Evolutionary conservation across 768 basidiomycete species (phyloP), one percentile per base, ranked within the genome.

Genomic region (Suillus paluster): DNA sequence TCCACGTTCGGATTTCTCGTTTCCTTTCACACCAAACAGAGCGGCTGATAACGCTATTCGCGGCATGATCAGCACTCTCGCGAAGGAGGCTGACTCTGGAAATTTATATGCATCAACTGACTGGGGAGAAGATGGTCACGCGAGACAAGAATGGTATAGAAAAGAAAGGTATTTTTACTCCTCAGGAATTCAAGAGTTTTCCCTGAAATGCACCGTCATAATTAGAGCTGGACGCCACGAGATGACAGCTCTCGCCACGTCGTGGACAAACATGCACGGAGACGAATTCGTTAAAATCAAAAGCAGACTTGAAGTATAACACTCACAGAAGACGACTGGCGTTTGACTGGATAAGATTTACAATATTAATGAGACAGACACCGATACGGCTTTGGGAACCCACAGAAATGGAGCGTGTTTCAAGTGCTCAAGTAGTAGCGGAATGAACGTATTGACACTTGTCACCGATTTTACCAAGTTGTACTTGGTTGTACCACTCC

Each of bases 1-100:
- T 38, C 87, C 87, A 39, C 84, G 86, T 33, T 70, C 78, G 49
- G 70, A 75, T 41, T 75, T 76, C 64, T 82, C 83, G 19, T 87
- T 86, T 63, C 89, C 87, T 0, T 89, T 90, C 73, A 80, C 83
- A 52, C 86, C 86, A 30, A 88, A 87, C 73, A 80, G 88, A 67
- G 78, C 82, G 44, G 82, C 82, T 23, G 83, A 86, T 63, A 74
- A 75, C 52, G 78, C 83, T 19, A 77, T 86, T 68, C 79, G 80
- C 67, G 80, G 81, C n/a, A 70, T 87, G 69, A 77, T 89, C 49
- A 79, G 81, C 64, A 77, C 80, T 68, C 77, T 88, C 63, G 69
- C 78, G 68, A 77, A 78, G 71, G 77, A 79, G 67, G 70, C 74
- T 71, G 73, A 67, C 25, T 59, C 71, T 54, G 66, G 68, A 61